Percentiles rank a stretch among this genome's conserved stretches.
phyloP scores from a whole-genome alignment of 1,284 basidiomycete genomes.

The Cutaneotrichosporon cutaneum region DNA sequence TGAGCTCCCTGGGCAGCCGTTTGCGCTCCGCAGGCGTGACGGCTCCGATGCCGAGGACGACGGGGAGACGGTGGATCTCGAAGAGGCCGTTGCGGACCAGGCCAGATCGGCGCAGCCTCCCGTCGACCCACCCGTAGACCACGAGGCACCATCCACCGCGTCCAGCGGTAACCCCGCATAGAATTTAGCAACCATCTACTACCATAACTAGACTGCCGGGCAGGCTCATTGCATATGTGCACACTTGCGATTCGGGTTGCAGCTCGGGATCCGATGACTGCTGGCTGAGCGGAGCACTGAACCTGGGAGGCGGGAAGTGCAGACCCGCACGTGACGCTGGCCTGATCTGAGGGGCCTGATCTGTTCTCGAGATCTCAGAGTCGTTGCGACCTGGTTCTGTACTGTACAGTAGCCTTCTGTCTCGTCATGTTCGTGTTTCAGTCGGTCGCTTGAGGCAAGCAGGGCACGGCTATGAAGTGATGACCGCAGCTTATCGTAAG shows the following conservation, averaged over 20 bases:
- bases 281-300: too few relatives aligned
- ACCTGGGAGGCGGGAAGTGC: too few relatives aligned
- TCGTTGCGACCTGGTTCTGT: too few relatives aligned
- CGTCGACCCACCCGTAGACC: background rate
- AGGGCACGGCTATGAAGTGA: too few relatives aligned
- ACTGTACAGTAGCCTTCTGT: background rate
- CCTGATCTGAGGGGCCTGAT: too few relatives aligned
- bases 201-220: background rate
- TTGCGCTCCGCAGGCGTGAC: conserved; percentile 18
- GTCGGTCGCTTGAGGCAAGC: background rate
- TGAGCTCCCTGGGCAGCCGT: conserved; percentile 22
- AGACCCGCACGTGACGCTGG: too few relatives aligned
- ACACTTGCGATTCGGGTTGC: too few relatives aligned
- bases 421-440: background rate
- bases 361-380: too few relatives aligned
- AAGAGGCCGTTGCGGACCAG: background rate
- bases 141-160: background rate
- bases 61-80: background rate
- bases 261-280: too few relatives aligned
- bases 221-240: background rate
- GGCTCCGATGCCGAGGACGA: conserved; percentile 10
- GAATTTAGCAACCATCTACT: background rate
- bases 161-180: background rate
- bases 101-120: background rate
- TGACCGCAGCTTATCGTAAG: too few relatives aligned